Conservation (phyloP, 805 yeast genomes). For the Komagataella phaffii region DNA sequence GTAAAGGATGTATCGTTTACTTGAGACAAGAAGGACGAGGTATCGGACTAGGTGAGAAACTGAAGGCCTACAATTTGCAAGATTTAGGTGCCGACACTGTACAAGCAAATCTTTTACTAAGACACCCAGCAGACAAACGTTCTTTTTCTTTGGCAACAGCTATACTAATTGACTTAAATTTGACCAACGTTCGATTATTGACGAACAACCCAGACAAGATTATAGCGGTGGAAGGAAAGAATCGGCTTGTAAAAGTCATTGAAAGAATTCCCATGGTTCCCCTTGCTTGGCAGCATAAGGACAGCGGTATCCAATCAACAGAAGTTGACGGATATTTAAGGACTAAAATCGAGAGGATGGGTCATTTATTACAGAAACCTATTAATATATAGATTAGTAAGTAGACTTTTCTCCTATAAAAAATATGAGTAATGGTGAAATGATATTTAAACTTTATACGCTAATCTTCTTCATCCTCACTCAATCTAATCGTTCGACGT, state of each 20-base stretch:
- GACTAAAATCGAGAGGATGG: conserved; percentile 95
- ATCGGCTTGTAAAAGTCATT: conserved; percentile 57
- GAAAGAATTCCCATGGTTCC: conserved; percentile 97
- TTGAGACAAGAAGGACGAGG: conserved; percentile 98
- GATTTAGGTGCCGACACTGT: conserved; percentile 98
- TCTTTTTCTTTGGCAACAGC: conserved; percentile 91
- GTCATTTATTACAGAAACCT: conserved; percentile 61
- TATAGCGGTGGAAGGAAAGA: conserved; percentile 83
- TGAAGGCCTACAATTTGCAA: conserved; percentile 92
- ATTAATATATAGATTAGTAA: conserved; percentile 3
- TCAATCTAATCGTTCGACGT: too few species aligned
- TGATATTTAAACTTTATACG: too few species aligned
- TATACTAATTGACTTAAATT: conserved; percentile 71
- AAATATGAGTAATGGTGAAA: neutral
- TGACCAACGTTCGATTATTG: conserved; percentile 55
- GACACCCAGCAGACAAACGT: conserved; percentile 98
- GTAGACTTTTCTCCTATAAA: neutral
- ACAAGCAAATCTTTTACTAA: conserved; percentile 79
- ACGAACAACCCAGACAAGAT: conserved; percentile 97
- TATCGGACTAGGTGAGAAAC: conserved; percentile 93
- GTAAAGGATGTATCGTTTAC: conserved; percentile 91
- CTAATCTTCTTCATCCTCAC: too few species aligned
- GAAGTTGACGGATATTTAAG: conserved; percentile 90
- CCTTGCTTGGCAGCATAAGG: conserved; percentile 64
- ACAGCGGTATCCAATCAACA: conserved; percentile 57